These are phyloP conservation scores for Boletus subcaerulescens DNA, from an alignment of 768 basidiomycete genomes.

Conservation along the genomic window DNA sequence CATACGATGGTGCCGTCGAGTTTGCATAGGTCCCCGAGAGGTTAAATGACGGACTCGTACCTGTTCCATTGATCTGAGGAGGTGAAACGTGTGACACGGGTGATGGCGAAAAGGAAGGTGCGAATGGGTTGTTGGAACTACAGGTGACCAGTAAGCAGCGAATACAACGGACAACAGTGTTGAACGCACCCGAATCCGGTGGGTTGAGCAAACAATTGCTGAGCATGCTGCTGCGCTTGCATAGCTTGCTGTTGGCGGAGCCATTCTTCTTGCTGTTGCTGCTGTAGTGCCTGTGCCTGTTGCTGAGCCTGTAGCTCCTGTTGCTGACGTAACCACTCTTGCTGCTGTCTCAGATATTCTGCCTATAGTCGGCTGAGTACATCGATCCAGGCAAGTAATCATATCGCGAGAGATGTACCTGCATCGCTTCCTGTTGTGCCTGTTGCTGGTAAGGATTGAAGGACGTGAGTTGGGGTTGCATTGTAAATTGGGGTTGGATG, in stretches of 20 bases:
- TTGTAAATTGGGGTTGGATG: slow-evolving; percentile 68
- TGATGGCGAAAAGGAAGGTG: slow-evolving; percentile 37
- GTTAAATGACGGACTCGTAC: slow-evolving; percentile 56
- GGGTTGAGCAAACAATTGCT: slow-evolving; percentile 53
- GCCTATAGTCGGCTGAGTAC: slow-evolving; percentile 31
- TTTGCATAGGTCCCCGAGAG: slow-evolving; percentile 66
- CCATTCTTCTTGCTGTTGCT: slow-evolving; percentile 49
- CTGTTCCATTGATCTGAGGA: slow-evolving; percentile 29
- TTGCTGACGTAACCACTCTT: slow-evolving; percentile 73
- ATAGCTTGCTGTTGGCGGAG: slow-evolving; percentile 59
- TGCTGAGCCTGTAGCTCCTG: slow-evolving; percentile 43
- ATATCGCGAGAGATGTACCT: slow-evolving; percentile 33
- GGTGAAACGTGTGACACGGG: slow-evolving; percentile 35
- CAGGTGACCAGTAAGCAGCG: slow-evolving; percentile 27
- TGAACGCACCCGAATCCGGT: slow-evolving; percentile 71
- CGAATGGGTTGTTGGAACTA: slow-evolving; percentile 97
- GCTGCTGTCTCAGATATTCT: slow-evolving; percentile 49
- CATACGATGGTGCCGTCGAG: slow-evolving; percentile 31
- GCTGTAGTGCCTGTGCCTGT: slow-evolving; percentile 37
- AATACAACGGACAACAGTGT: neutral
- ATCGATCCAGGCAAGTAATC: neutral
- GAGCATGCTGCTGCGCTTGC: slow-evolving; percentile 43
- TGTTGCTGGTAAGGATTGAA: slow-evolving; percentile 96
- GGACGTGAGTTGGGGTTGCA: slow-evolving; percentile 85
- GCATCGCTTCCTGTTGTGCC: slow-evolving; percentile 83